phyloP scores from a whole-genome alignment of 1,284 basidiomycete genomes.

The Tremellales sp. region DNA sequence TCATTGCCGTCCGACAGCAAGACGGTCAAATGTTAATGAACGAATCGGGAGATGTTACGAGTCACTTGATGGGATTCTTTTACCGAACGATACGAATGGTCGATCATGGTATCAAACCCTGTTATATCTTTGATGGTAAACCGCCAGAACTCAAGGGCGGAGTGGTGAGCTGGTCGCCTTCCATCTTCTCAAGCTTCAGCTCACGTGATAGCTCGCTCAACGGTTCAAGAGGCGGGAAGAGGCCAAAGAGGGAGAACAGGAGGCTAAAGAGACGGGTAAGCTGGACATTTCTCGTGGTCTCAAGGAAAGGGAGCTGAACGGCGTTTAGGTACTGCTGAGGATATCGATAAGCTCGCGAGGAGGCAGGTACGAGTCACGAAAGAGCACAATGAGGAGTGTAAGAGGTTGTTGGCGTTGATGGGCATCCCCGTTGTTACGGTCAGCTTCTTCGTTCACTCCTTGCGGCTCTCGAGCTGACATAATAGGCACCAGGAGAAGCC shows the following conservation, averaged over 20 bases:
- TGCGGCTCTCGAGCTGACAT: not conserved
- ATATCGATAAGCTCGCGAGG: constrained; percentile 84
- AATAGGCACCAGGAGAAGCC: constrained; percentile 93
- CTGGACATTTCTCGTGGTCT: not conserved
- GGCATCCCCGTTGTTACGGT: constrained; percentile 92
- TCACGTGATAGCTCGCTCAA: constrained; percentile 67
- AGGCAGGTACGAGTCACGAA: constrained; percentile 91
- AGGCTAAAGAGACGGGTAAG: constrained; percentile 87
- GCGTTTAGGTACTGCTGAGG: constrained; percentile 72
- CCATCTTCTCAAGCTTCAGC: constrained; percentile 1
- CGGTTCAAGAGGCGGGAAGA: constrained; percentile 87
- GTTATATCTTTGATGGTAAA: constrained; percentile 98
- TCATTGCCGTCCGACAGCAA: constrained; percentile 93
- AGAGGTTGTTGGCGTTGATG: constrained; percentile 84
- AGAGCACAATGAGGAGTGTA: constrained; percentile 95
- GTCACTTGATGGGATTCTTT: constrained; percentile 98
- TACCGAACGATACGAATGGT: constrained; percentile 96
- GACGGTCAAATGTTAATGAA: constrained; percentile 97
- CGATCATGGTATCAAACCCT: constrained; percentile 98
- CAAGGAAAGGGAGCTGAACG: not conserved
- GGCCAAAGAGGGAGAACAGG: constrained; percentile 89
- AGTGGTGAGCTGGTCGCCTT: constrained; percentile 63
- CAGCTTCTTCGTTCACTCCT: constrained; percentile 45
- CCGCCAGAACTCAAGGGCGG: constrained; percentile 95
- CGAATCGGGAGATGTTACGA: constrained; percentile 91